Evolutionary conservation across 2,329 filamentous ascomycete genomes (phyloP).

Genomic region (Hortaea sp.): DNA sequence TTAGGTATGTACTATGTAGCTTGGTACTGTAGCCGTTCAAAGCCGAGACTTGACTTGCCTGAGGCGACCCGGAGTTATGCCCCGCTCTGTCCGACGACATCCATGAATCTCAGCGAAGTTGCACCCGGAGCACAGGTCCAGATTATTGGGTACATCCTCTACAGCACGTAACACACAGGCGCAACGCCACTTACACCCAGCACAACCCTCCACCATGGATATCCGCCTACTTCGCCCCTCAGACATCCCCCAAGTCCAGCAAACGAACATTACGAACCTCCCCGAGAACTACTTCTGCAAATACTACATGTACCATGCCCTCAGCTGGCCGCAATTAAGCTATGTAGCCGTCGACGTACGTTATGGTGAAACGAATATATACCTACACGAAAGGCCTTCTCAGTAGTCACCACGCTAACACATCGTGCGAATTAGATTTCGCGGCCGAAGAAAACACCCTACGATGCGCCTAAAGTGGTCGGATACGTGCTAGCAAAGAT

Average conservation of each 20-base stretch:
- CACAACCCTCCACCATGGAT: slow-evolving; percentile 51
- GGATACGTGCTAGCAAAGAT: slow-evolving; percentile 99
- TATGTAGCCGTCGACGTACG: slow-evolving; percentile 82
- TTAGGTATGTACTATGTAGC: no score
- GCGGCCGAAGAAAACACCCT: slow-evolving; percentile 63
- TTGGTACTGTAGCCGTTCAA: no score
- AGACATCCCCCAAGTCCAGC: slow-evolving; percentile 87
- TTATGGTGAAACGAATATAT: slow-evolving; percentile 3
- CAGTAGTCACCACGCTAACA: not conserved
- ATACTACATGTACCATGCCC: slow-evolving; percentile 98
- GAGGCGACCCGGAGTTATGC: no score
- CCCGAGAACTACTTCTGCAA: slow-evolving; percentile 99
- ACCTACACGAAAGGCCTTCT: not conserved
- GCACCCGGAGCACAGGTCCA: no score
- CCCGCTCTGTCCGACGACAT: no score
- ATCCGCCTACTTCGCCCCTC: slow-evolving; percentile 76
- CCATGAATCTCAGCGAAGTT: no score
- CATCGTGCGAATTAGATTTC: slow-evolving; percentile 43
- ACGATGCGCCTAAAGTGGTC: slow-evolving; percentile 93
- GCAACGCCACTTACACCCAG: no score
- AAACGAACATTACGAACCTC: slow-evolving; percentile 96
- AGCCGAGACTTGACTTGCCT: no score
- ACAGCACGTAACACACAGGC: no score
- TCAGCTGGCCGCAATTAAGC: slow-evolving; percentile 94
- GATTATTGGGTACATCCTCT: no score